phyloP scores from a whole-genome alignment of 306 rosid genomes.

The Trifolium repens region DNA sequence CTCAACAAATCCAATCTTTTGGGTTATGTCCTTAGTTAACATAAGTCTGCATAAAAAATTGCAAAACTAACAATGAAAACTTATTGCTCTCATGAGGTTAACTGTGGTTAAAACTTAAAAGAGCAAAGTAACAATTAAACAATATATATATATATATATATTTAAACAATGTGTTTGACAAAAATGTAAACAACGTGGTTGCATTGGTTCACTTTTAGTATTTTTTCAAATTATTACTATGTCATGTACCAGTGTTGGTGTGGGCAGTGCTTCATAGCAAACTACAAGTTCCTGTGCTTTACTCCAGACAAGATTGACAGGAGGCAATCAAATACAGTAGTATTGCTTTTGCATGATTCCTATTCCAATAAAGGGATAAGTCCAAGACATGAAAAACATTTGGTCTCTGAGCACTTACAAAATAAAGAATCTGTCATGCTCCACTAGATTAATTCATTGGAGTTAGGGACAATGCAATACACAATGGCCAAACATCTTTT shows the following conservation, averaged over 20 bases:
- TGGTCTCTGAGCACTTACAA: not conserved
- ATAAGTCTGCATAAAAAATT: not conserved
- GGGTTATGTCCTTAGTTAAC: not conserved
- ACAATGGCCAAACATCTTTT: not conserved
- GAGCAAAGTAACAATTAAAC: too few species aligned
- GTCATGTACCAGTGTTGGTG: not conserved
- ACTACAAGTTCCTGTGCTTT: not conserved
- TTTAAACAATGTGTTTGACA: too few species aligned
- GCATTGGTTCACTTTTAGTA: not conserved
- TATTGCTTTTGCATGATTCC: not conserved
- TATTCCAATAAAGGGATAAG: not conserved
- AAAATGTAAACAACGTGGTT: too few species aligned
- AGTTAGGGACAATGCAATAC: conserved; percentile 8
- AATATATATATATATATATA: too few species aligned
- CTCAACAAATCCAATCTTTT: not conserved
- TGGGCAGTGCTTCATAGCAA: not conserved
- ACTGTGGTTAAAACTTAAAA: not conserved
- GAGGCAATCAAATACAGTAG: not conserved
- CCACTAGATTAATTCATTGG: not conserved
- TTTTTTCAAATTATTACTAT: not conserved
- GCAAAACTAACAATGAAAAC: not conserved
- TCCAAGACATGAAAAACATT: not conserved
- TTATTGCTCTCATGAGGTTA: not conserved
- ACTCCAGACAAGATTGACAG: conserved; percentile 2
- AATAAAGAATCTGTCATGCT: conserved; percentile 6